Conservation (phyloP, 2,329 filamentous ascomycete genomes). For the Emergomyces orientalis region DNA sequence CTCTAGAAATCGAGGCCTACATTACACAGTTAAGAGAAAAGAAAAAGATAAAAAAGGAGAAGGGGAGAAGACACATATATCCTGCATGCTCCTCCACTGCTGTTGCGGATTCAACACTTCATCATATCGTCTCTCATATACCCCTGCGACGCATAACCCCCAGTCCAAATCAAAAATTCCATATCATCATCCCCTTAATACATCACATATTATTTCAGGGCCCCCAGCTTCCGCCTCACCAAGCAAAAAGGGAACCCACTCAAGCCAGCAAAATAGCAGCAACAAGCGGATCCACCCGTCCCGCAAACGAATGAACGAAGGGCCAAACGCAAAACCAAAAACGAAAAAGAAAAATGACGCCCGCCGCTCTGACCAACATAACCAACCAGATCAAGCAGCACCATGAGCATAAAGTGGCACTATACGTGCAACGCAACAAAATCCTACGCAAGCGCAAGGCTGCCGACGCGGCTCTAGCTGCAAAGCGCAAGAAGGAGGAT, state of each 20-base stretch:
- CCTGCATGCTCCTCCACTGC: not conserved
- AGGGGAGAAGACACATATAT: not conserved
- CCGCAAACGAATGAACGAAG: not conserved
- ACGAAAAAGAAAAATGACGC: not conserved
- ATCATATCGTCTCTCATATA: too few species aligned
- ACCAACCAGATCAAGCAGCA: not conserved
- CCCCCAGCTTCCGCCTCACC: too few species aligned
- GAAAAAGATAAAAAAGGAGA: not conserved
- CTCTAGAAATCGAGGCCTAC: not conserved
- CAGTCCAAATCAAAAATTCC: too few species aligned
- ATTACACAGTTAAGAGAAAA: not conserved
- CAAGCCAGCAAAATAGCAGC: too few species aligned
- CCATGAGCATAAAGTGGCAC: not conserved
- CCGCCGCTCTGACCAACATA: not conserved
- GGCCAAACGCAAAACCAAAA: not conserved
- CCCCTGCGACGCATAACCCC: too few species aligned
- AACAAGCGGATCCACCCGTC: not conserved
- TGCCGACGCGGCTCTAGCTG: constrained; percentile 9
- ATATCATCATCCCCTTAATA: too few species aligned
- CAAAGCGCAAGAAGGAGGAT: constrained; percentile 32
- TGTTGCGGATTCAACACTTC: too few species aligned
- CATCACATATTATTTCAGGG: not conserved
- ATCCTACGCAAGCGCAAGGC: constrained; percentile 17
- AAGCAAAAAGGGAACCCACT: too few species aligned
- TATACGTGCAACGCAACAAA: constrained; percentile 22